Evolutionary conservation across 495 filamentous ascomycete genomes (phyloP).

Genomic region (Podospora pseudoanserina): DNA sequence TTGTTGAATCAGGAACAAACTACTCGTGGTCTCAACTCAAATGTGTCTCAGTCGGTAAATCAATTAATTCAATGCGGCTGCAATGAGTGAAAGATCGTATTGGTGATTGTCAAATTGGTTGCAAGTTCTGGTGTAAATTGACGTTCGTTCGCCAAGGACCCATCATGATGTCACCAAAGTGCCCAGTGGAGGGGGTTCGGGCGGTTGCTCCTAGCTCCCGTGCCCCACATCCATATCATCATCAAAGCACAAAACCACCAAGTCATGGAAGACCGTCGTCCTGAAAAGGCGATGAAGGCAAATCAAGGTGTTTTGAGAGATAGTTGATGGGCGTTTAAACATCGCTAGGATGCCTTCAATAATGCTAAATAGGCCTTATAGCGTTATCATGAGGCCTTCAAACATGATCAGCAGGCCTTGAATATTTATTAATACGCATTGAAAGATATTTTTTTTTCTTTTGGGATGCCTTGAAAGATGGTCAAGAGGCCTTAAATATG

Average conservation of each 20-base stretch:
- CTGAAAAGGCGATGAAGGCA: too few relatives aligned
- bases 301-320: too few relatives aligned
- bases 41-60: neutral
- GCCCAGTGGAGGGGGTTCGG: too few relatives aligned
- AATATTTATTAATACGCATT: too few relatives aligned
- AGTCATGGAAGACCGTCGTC: neutral
- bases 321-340: too few relatives aligned
- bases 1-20: neutral
- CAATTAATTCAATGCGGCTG: neutral
- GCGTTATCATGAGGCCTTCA: too few relatives aligned
- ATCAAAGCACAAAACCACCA: neutral
- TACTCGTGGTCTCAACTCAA: neutral
- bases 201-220: neutral
- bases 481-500: too few relatives aligned
- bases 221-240: neutral
- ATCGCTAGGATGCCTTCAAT: too few relatives aligned
- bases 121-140: neutral
- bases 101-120: neutral
- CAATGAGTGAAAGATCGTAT: neutral
- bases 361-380: too few relatives aligned
- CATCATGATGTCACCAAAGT: constrained; percentile 19
- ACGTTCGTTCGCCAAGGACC: neutral
- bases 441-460: too few relatives aligned
- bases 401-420: too few relatives aligned
- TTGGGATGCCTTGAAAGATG: too few relatives aligned